Evolutionary conservation across 176 grass and related monocot species (phyloP).

Genomic region (Rhynchospora pubera): DNA sequence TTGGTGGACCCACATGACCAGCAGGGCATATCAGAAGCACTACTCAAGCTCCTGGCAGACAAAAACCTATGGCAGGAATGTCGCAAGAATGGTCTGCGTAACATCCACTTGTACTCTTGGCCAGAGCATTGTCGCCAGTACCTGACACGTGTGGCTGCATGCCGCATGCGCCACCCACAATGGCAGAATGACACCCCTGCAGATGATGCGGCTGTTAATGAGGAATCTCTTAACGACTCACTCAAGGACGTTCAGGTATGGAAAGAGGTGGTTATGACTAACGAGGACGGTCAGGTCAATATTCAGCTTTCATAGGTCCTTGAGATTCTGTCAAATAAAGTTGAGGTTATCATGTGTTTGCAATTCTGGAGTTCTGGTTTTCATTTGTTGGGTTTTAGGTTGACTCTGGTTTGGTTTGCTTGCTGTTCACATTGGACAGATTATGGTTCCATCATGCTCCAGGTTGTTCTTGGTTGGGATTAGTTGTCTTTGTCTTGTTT

Average conservation of each 20-base stretch:
- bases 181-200: conserved; percentile 85
- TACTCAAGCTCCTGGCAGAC: conserved; percentile 78
- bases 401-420: neutral
- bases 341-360: neutral
- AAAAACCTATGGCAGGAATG: conserved; percentile 95
- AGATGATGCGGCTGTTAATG: conserved; percentile 30
- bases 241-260: conserved; percentile 60
- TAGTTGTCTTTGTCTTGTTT: no score
- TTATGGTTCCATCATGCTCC: neutral
- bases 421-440: neutral
- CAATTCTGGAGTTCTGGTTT: neutral
- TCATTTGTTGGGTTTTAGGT: neutral
- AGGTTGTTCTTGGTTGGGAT: no score
- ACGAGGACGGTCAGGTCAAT: neutral
- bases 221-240: conserved; percentile 69
- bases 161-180: conserved; percentile 66
- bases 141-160: conserved; percentile 71
- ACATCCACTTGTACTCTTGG: conserved; percentile 97
- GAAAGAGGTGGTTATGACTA: neutral
- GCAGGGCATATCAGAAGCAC: conserved; percentile 69
- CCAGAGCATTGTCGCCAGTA: conserved; percentile 96
- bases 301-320: neutral
- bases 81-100: conserved; percentile 76
- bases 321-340: neutral
- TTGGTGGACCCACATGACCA: conserved; percentile 86